phyloP scores from a whole-genome alignment of 805 yeast genomes.

The Clavispora santaluciae region DNA sequence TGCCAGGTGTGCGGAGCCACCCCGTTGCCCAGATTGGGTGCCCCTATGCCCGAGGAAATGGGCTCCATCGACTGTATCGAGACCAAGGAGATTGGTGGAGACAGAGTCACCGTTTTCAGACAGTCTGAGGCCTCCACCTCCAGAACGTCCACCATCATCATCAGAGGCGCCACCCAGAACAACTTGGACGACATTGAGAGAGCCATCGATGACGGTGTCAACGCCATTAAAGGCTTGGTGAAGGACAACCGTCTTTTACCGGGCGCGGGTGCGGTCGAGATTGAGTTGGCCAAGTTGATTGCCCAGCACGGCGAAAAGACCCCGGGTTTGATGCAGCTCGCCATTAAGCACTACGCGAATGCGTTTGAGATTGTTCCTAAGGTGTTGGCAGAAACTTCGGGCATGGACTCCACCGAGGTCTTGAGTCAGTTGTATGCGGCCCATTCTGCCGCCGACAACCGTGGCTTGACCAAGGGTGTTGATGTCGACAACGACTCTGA shows the following conservation, averaged over 20 bases:
- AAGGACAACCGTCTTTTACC: slow-evolving; percentile 77
- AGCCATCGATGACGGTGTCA: slow-evolving; percentile 95
- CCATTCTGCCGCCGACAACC: slow-evolving; percentile 49
- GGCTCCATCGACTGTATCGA: slow-evolving; percentile 85
- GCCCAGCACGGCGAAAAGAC: slow-evolving; percentile 88
- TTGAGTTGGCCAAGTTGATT: slow-evolving; percentile 75
- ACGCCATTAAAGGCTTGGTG: slow-evolving; percentile 83
- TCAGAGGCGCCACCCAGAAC: slow-evolving; percentile 96
- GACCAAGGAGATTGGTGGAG: slow-evolving; percentile 94
- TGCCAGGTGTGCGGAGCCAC: slow-evolving; percentile 97
- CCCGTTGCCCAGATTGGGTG: slow-evolving; percentile 89
- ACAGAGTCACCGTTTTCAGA: slow-evolving; percentile 89
- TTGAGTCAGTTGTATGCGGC: slow-evolving; percentile 85
- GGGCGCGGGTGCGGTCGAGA: slow-evolving; percentile 96
- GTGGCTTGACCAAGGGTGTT: slow-evolving; percentile 64
- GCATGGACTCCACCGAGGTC: slow-evolving; percentile 86
- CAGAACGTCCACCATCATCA: slow-evolving; percentile 82
- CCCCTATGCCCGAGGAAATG: slow-evolving; percentile 92
- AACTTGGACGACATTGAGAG: slow-evolving; percentile 92
- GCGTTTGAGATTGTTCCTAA: slow-evolving; percentile 95
- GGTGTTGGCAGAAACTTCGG: slow-evolving; percentile 90
- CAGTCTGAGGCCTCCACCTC: slow-evolving; percentile 63
- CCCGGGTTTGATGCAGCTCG: slow-evolving; percentile 87
- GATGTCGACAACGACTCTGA: slow-evolving; percentile 61
- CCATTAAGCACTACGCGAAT: slow-evolving; percentile 88